Evolutionary conservation across 2,329 filamentous ascomycete genomes (phyloP), one percentile per base, ranked within the genome.

Genomic region (Hypoxylon sp.): DNA sequence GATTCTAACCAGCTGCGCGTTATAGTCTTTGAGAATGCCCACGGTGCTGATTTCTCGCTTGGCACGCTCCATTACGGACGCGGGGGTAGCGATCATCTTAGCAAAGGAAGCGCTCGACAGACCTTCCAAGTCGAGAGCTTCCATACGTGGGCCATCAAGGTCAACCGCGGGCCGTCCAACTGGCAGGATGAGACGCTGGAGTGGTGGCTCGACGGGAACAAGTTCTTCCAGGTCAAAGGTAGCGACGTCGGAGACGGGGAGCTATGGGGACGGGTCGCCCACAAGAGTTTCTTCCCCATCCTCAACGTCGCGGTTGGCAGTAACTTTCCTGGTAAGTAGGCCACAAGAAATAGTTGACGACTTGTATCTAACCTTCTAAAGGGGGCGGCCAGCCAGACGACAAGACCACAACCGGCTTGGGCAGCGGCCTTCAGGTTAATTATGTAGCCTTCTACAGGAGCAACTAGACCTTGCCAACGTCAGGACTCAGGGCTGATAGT

Each of bases 141-240:
- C 51, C 62, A 64, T 33, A 62, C 59, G 15, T 64, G 62, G 59
- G 60, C 47, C 21, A 48, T 64, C 38, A 59, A 60, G 38, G 57
- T 64, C 35, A 60, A 60, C 41, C 59, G 62, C n/a, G 29, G 49
- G 4, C 51, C 59, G 2, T 56, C 40, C 21, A 56, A 55, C 38
- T 64, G 62, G 59, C 55, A 64, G 24, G 62, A 64, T 24, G 62
- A 64, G 41, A 62, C 49, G 4, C 37, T 64, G 43, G 53, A 58
- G 33, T 64, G 59, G 62, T 56, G 46, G 18, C 46, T 62, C 13
- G 52, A 62, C 29, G 62, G 62, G 1, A 62, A 58, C 4, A 53
- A 50, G n/a, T 63, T 56, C 31, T 63, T 65, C 52, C 48, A 60
- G 40, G 42, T 65, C 23, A 55, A 55, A 27, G 60, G 62, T 2